phyloP scores from a whole-genome alignment of 805 yeast species.

The Yueomyces sp. region DNA sequence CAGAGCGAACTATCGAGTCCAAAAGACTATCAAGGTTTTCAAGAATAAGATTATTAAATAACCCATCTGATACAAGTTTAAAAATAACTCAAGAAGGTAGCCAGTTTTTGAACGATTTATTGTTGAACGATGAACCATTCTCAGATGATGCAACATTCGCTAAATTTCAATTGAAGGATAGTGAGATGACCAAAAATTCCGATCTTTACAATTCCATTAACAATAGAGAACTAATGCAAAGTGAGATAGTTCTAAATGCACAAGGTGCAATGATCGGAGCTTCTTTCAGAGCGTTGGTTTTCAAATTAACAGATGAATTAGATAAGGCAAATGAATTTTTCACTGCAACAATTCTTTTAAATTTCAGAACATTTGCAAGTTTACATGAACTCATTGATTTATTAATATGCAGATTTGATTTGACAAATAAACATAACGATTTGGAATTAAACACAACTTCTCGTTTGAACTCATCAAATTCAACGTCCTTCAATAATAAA shows the following conservation, averaged over 20 bases:
- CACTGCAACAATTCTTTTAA: conserved; percentile 60
- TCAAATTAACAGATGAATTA: conserved; percentile 51
- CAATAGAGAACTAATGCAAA: conserved; percentile 12
- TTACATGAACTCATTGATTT: conserved; percentile 57
- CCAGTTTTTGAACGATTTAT: conserved; percentile 22
- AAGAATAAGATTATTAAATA: not conserved
- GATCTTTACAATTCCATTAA: conserved; percentile 4
- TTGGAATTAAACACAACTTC: conserved; percentile 20
- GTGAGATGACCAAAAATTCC: conserved; percentile 2
- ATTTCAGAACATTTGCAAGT: conserved; percentile 58
- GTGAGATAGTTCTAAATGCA: conserved; percentile 29
- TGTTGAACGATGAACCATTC: conserved; percentile 22
- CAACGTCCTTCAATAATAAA: conserved; percentile 14
- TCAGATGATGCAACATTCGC: conserved; percentile 27
- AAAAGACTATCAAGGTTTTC: not conserved
- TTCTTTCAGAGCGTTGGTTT: conserved; percentile 55
- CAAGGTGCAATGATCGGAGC: conserved; percentile 50
- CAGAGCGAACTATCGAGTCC: not conserved
- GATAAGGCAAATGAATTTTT: conserved; percentile 53
- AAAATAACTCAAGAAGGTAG: conserved; percentile 19
- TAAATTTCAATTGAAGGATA: conserved; percentile 21
- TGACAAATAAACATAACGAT: conserved; percentile 25
- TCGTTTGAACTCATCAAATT: no score
- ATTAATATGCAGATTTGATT: conserved; percentile 52
- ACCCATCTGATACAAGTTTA: not conserved